Evolutionary conservation across 2,329 filamentous ascomycete species (phyloP).

Genomic region (Botryotinia convoluta): DNA sequence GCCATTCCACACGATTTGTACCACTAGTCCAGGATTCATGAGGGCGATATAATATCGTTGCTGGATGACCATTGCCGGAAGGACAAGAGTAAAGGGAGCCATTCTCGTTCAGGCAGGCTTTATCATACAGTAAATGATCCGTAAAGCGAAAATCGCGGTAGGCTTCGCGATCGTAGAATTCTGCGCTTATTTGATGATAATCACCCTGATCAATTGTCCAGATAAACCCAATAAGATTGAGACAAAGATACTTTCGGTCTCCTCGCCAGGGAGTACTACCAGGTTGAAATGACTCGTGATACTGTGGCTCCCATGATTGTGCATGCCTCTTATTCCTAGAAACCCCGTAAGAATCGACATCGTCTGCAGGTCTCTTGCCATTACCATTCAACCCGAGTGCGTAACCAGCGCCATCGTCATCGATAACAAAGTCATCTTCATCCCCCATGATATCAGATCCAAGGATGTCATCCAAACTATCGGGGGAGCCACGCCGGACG

Average conservation of each 20-base stretch:
- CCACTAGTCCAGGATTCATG: constrained; percentile 88
- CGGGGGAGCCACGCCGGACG: constrained; percentile 61
- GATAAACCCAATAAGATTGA: constrained; percentile 90
- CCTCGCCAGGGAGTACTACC: constrained; percentile 95
- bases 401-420: constrained; percentile 94
- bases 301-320: constrained; percentile 51
- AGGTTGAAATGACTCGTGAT: constrained; percentile 86
- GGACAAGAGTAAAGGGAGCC: constrained; percentile 84
- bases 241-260: constrained; percentile 86
- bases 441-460: constrained; percentile 53
- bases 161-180: constrained; percentile 93
- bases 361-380: constrained; percentile 59
- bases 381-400: constrained; percentile 59
- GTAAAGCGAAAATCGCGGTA: constrained; percentile 97
- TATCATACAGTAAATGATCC: constrained; percentile 93
- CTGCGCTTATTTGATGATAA: constrained; percentile 89
- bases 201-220: constrained; percentile 97
- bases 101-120: constrained; percentile 84
- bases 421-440: constrained; percentile 79
- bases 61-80: constrained; percentile 61
- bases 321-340: constrained; percentile 44
- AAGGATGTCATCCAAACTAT: constrained; percentile 82
- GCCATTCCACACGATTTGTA: constrained; percentile 84
- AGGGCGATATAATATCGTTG: constrained; percentile 90
- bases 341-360: constrained; percentile 39